phyloP scores from a whole-genome alignment of 2,329 filamentous ascomycete genomes.

The Xylariaceae sp. region DNA sequence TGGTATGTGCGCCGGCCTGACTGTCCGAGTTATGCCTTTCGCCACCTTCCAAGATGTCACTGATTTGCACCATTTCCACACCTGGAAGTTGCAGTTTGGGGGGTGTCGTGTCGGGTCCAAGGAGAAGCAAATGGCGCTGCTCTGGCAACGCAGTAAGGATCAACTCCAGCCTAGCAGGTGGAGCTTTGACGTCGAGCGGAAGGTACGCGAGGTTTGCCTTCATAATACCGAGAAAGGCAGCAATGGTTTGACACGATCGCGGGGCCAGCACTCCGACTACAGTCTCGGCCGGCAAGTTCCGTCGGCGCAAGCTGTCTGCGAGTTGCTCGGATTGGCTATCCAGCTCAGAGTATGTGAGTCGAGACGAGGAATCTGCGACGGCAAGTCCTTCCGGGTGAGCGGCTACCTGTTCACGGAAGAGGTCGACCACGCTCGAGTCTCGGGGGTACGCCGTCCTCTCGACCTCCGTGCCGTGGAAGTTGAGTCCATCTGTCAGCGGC shows the following conservation, averaged over 20 bases:
- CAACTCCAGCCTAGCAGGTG: constrained; percentile 1
- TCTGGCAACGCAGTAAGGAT: constrained; percentile 4
- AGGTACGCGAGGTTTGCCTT: constrained; percentile 7
- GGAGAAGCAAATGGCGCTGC: not conserved
- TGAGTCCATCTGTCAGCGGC: not conserved
- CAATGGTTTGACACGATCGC: constrained; percentile 2
- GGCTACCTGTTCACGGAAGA: constrained; percentile 4
- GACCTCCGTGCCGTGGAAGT: not conserved
- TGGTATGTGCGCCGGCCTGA: not conserved
- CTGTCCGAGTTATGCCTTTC: not conserved
- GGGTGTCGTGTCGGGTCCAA: not conserved
- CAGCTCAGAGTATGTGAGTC: constrained; percentile 2
- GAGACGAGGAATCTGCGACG: not conserved
- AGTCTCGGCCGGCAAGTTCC: not conserved
- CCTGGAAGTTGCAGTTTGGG: not conserved
- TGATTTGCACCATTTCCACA: not conserved
- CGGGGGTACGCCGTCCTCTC: not conserved
- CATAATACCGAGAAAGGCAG: constrained; percentile 6
- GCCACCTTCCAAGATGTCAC: not conserved
- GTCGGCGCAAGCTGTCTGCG: not conserved
- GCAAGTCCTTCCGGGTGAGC: not conserved
- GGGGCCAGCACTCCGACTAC: constrained; percentile 2
- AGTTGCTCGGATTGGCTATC: constrained; percentile 2
- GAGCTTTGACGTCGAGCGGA: constrained; percentile 3
- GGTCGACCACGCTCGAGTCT: constrained; percentile 1